These are phyloP conservation scores for Neophaeococcomyces mojaviensis DNA, from an alignment of 2,329 filamentous ascomycete species.

Conservation along the genomic window DNA sequence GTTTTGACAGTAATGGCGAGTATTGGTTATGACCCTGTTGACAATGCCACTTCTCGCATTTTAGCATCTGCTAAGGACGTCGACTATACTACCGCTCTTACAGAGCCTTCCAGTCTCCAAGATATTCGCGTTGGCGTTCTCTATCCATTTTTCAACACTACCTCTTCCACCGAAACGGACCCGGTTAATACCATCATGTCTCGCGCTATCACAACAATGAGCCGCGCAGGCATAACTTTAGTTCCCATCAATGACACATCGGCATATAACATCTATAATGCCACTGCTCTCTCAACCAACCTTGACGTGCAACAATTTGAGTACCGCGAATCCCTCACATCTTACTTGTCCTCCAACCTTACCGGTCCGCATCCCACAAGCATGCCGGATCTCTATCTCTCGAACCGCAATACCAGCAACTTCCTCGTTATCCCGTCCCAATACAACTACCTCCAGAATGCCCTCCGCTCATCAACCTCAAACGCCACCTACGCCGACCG, in stretches of 20 bases:
- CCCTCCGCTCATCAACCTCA: constrained; percentile 44
- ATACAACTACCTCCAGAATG: constrained; percentile 47
- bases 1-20: constrained; percentile 48
- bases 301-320: constrained; percentile 57
- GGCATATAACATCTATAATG: constrained; percentile 48
- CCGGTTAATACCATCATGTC: constrained; percentile 51
- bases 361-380: constrained; percentile 34
- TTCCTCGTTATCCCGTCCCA: constrained; percentile 56
- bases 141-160: constrained; percentile 53
- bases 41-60: constrained; percentile 44
- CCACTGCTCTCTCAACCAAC: constrained; percentile 38
- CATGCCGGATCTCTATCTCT: constrained; percentile 16
- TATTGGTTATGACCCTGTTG: constrained; percentile 43
- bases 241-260: constrained; percentile 42
- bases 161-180: constrained; percentile 44
- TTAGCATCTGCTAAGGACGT: constrained; percentile 34
- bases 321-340: constrained; percentile 48
- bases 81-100: constrained; percentile 42
- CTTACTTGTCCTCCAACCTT: constrained; percentile 46
- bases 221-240: constrained; percentile 42
- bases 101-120: constrained; percentile 25
- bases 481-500: constrained; percentile 44
- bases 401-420: constrained; percentile 32
- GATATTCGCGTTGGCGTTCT: constrained; percentile 44
- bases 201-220: constrained; percentile 39